Base-by-base conservation (phyloP, 148 eudicot genomes). In the Talinum fruticosum region DNA sequence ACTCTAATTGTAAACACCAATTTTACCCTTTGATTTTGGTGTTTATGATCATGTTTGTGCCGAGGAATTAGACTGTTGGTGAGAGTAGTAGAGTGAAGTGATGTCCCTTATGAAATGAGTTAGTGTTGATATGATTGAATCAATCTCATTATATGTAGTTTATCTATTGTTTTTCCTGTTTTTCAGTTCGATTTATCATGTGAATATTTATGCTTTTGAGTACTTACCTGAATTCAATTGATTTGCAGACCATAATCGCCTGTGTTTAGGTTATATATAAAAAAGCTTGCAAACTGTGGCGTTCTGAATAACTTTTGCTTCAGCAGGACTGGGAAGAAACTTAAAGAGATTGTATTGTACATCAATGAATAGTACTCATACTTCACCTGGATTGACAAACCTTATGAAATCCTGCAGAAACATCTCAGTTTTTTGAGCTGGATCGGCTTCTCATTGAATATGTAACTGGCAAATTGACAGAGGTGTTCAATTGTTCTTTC, bases 341-440 rank as follows among this genome's bases (percentile, higher is more conserved):
- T 33, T 66, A 6, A 8, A 66, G 37, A 29, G 69, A 33, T 66
- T 32, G 69, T 32, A 5, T 62, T 33, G 19, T 4, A 18, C 33
- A 41, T 35, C 45, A 67, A 18, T 67, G 71, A 67, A 19, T 21
- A 19, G 36, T 15, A 37, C 24, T 34, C 44, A 67, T 35, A 12
- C 1, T 67, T 62, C 6, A 29, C 29, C 33, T 6, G 21, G 24
- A 66, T 33, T 66, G 38, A 34, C 18, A 19, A 12, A 32, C 12
- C 10, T 36, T 33, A 71, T 28, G n/a, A 33, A 62, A 57, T 57
- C 54, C 88, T 86, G 87, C 98, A 94, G 98, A 88, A 86, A 86
- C 82, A 78, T 87, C 93, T 72, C 88, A 80, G 79, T 89, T 88
- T 82, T 94, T 94, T 82, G 97, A 89, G 88, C 98, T 94, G 79